Conservation (phyloP, 2,329 filamentous ascomycete species). For the Colletotrichum lentis region DNA sequence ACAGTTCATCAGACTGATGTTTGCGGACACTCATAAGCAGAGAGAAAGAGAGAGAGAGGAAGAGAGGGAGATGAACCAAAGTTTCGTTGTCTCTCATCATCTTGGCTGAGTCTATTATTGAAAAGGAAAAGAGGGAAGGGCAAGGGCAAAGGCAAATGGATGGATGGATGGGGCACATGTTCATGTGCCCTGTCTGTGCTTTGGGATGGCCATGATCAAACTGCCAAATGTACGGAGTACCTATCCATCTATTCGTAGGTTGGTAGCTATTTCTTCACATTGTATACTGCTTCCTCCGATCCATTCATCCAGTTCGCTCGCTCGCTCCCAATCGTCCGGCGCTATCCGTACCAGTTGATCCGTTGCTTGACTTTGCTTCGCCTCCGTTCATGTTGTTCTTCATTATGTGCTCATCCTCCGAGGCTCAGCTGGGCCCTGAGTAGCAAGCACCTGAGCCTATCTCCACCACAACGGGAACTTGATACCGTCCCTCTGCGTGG, state of each 20-base stretch:
- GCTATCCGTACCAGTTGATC: neutral
- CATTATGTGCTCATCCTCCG: neutral
- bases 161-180: neutral
- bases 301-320: neutral
- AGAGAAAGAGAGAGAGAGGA: neutral
- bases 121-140: neutral
- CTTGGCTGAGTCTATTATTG: neutral
- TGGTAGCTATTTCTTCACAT: no score
- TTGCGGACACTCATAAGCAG: neutral
- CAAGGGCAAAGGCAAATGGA: neutral
- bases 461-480: slow-evolving; percentile 30
- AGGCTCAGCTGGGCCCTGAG: slow-evolving; percentile 24
- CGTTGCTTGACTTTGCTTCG: slow-evolving; percentile 1
- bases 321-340: neutral
- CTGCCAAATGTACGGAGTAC: slow-evolving; percentile 8
- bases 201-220: slow-evolving; percentile 11
- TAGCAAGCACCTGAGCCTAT: slow-evolving; percentile 24
- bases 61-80: neutral
- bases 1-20: neutral
- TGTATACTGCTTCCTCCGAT: neutral
- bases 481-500: slow-evolving; percentile 24
- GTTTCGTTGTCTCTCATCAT: neutral
- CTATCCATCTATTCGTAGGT: neutral
- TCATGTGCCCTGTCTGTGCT: slow-evolving; percentile 1
- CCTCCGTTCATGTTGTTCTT: neutral